phyloP scores from a whole-genome alignment of 495 filamentous ascomycete genomes.

The Platismatia glauca region DNA sequence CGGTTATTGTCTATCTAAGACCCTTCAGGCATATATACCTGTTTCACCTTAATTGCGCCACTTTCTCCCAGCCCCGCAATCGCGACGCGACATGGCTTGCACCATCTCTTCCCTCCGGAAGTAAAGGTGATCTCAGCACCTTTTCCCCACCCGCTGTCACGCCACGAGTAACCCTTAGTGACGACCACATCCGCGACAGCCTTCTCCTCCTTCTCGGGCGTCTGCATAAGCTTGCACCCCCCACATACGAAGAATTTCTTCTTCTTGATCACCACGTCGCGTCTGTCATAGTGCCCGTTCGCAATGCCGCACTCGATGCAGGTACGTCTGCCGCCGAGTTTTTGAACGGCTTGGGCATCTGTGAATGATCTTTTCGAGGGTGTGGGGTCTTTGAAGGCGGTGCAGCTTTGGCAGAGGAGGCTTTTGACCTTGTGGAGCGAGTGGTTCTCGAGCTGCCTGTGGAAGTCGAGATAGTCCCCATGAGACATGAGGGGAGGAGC shows the following conservation, averaged over 20 bases:
- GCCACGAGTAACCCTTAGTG: neutral
- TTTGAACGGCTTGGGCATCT: neutral
- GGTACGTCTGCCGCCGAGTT: neutral
- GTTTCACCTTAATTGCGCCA: neutral
- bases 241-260: neutral
- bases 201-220: neutral
- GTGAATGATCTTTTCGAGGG: neutral
- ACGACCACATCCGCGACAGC: neutral
- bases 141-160: neutral
- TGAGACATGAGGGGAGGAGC: neutral
- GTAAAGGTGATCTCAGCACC: neutral
- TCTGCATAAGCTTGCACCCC: neutral
- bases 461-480: neutral
- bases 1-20: no score
- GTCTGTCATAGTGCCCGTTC: neutral
- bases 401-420: neutral
- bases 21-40: neutral
- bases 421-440: neutral
- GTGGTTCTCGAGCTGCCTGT: neutral
- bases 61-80: neutral
- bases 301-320: neutral
- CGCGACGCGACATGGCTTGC: neutral
- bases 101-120: neutral
- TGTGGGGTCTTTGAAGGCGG: neutral
- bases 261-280: constrained; percentile 1